Evolutionary conservation across 495 filamentous ascomycete species (phyloP).

Genomic region (Trichocladium antarcticum): DNA sequence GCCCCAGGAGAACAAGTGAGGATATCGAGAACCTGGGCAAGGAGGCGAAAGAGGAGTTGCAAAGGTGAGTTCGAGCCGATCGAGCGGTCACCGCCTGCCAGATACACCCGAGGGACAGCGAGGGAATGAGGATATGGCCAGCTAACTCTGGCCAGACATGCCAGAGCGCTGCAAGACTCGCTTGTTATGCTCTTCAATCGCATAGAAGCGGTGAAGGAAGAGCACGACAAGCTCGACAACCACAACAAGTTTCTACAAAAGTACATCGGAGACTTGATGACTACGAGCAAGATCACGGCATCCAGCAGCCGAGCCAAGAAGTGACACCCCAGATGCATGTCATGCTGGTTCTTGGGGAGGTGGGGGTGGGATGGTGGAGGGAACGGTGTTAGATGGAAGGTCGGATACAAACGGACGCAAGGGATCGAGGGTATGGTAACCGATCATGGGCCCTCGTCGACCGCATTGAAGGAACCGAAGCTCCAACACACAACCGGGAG

Average conservation of each 20-base stretch:
- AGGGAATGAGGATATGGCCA: not conserved
- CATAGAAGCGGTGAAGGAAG: slow-evolving; percentile 85
- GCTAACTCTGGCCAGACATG: slow-evolving; percentile 46
- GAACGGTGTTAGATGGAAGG: too few relatives aligned
- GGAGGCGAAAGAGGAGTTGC: slow-evolving; percentile 52
- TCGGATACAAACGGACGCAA: not conserved
- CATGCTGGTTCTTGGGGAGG: not conserved
- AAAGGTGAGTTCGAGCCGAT: slow-evolving; percentile 46
- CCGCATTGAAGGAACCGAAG: too few relatives aligned
- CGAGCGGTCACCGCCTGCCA: slow-evolving; percentile 23
- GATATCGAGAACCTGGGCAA: slow-evolving; percentile 77
- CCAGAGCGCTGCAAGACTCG: slow-evolving; percentile 74
- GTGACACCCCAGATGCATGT: slow-evolving; percentile 13
- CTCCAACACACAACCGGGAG: too few relatives aligned
- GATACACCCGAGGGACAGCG: not conserved
- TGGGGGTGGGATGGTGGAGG: not conserved
- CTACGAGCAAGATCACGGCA: slow-evolving; percentile 67
- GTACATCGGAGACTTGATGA: slow-evolving; percentile 75
- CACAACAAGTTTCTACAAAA: slow-evolving; percentile 93
- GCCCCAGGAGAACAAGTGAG: slow-evolving; percentile 77
- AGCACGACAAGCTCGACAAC: slow-evolving; percentile 87
- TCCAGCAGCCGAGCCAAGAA: slow-evolving; percentile 42
- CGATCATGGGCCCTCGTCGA: too few relatives aligned
- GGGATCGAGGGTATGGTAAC: too few relatives aligned
- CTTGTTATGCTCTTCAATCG: slow-evolving; percentile 79